Evolutionary conservation across 768 basidiomycete genomes (phyloP).

Genomic region (Rhizopogon vesiculosus): DNA sequence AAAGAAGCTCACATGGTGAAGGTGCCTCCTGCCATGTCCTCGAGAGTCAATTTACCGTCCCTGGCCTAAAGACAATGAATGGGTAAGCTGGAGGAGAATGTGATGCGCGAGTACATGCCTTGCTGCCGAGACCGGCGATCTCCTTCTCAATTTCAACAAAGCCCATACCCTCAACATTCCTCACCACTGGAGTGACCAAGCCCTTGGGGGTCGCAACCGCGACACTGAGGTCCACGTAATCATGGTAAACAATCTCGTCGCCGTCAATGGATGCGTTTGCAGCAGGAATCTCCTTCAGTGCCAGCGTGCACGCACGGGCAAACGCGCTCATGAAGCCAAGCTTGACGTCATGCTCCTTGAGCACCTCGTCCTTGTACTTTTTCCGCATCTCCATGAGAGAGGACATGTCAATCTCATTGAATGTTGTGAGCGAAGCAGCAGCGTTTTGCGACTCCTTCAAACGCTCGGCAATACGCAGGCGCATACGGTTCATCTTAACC

Average conservation of each 20-base stretch:
- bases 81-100: constrained; percentile 3
- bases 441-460: constrained; percentile 98
- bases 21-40: constrained; percentile 98
- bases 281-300: constrained; percentile 86
- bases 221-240: constrained; percentile 91
- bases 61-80: constrained; percentile 48
- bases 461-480: constrained; percentile 92
- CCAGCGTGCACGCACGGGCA: constrained; percentile 78
- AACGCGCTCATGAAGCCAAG: constrained; percentile 99
- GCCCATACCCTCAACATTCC: constrained; percentile 84
- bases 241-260: constrained; percentile 88
- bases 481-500: constrained; percentile 99
- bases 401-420: constrained; percentile 99
- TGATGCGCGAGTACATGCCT: constrained; percentile 38
- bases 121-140: constrained; percentile 87
- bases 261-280: constrained; percentile 95
- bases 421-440: constrained; percentile 94
- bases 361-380: constrained; percentile 86
- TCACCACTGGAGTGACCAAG: constrained; percentile 91
- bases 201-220: constrained; percentile 98
- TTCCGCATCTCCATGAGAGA: constrained; percentile 89
- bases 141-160: constrained; percentile 92
- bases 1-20: constrained; percentile 82
- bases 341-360: constrained; percentile 93
- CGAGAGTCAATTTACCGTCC: constrained; percentile 91